These are phyloP conservation scores for Fragaria nilgerrensis DNA, from an alignment of 306 rosid species.

Conservation along the genomic window DNA sequence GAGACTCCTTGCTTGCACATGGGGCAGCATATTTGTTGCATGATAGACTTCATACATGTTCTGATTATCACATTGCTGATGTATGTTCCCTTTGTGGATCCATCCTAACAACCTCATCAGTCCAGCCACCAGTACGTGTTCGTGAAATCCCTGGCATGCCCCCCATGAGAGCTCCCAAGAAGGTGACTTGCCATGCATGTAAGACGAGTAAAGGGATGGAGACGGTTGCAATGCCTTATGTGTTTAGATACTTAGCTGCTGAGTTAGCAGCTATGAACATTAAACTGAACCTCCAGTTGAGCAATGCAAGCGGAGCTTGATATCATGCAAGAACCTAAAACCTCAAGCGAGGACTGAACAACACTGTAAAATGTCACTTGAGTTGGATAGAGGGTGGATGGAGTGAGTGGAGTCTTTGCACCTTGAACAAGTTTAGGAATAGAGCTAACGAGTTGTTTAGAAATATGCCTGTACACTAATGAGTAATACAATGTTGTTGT, in stretches of 20 bases:
- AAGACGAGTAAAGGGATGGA: conserved; percentile 85
- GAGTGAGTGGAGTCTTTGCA: background rate
- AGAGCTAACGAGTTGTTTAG: background rate
- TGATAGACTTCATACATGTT: conserved; percentile 87
- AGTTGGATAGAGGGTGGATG: background rate
- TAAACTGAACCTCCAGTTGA: conserved; percentile 68
- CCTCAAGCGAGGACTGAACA: background rate
- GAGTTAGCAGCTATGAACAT: conserved; percentile 97
- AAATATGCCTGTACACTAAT: background rate
- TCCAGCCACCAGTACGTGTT: conserved; percentile 48
- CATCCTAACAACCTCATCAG: conserved; percentile 57
- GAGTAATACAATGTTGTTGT: background rate
- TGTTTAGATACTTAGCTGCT: conserved; percentile 84
- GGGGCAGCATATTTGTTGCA: conserved; percentile 91
- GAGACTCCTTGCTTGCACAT: conserved; percentile 96
- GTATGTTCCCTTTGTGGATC: conserved; percentile 86
- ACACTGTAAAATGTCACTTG: background rate
- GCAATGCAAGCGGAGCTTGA: conserved; percentile 37
- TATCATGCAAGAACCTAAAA: background rate
- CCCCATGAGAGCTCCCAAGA: conserved; percentile 51
- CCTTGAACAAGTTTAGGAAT: background rate
- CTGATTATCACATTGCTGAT: conserved; percentile 90
- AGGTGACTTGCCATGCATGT: conserved; percentile 69
- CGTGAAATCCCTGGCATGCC: conserved; percentile 64
- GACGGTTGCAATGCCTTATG: conserved; percentile 90